These are phyloP conservation scores for Lablab purpureus DNA, from an alignment of 306 rosid genomes.

Conservation along the genomic window DNA sequence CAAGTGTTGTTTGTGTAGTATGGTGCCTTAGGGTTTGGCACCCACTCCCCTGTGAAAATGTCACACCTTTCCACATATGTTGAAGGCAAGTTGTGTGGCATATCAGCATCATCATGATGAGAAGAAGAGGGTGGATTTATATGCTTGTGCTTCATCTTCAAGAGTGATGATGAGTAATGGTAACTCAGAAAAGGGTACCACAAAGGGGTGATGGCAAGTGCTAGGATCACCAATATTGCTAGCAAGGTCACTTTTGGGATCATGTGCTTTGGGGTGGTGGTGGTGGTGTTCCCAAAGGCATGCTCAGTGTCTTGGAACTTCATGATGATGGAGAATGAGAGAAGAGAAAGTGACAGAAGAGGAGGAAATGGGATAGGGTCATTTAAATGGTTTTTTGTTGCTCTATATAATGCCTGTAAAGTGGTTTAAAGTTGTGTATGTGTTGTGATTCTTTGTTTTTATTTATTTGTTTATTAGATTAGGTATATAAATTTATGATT, in stretches of 20 bases:
- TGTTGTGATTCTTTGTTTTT: not conserved
- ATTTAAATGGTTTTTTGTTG: constrained; percentile 1
- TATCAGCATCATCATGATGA: not conserved
- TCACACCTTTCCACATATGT: constrained; percentile 59
- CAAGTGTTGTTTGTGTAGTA: constrained; percentile 77
- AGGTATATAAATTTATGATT: not conserved
- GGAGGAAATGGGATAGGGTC: constrained; percentile 3
- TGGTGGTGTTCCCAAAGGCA: constrained; percentile 49
- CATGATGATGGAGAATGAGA: constrained; percentile 52
- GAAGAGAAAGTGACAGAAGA: constrained; percentile 12
- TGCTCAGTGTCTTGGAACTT: constrained; percentile 58
- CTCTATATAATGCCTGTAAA: not conserved
- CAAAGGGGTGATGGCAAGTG: constrained; percentile 58
- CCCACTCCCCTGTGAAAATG: constrained; percentile 82
- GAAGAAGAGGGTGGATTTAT: not conserved
- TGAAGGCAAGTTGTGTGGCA: constrained; percentile 33
- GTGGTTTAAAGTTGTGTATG: not conserved
- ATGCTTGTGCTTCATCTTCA: constrained; percentile 16
- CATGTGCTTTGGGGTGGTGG: constrained; percentile 46
- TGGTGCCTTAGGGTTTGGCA: constrained; percentile 76
- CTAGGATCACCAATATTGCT: constrained; percentile 48
- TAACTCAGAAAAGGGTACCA: constrained; percentile 54
- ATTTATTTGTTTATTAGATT: not conserved
- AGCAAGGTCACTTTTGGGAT: constrained; percentile 53
- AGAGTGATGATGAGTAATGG: constrained; percentile 35